Evolutionary conservation across 495 filamentous ascomycete species (phyloP).

Genomic region (Penicillium crystallinum): DNA sequence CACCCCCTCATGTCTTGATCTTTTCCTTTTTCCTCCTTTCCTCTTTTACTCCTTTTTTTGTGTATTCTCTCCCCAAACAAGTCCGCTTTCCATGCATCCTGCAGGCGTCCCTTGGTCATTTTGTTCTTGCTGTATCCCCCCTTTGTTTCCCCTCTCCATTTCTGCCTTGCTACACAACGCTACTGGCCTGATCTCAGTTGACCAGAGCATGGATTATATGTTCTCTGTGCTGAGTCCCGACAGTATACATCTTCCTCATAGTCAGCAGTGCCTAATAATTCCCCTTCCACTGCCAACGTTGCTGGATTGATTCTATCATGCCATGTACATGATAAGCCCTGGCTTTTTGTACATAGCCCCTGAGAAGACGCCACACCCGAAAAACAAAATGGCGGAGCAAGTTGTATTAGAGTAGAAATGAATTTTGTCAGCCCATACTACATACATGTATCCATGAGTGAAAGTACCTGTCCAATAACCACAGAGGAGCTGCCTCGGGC

Average conservation of each 20-base stretch:
- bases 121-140: conserved; percentile 29
- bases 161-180: conserved; percentile 14
- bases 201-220: conserved; percentile 12
- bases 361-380: conserved; percentile 8
- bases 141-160: conserved; percentile 20
- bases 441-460: too few relatives aligned
- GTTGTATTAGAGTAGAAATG: conserved; percentile 5
- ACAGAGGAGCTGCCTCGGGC: background rate
- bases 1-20: conserved; percentile 26
- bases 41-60: conserved; percentile 22
- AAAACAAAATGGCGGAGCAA: conserved; percentile 10
- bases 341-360: conserved; percentile 36
- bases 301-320: conserved; percentile 15
- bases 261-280: conserved; percentile 19
- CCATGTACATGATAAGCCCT: conserved; percentile 31
- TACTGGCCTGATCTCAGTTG: conserved; percentile 7
- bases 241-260: conserved; percentile 10
- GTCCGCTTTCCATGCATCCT: conserved; percentile 39
- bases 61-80: conserved; percentile 30
- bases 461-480: too few relatives aligned
- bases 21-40: conserved; percentile 11
- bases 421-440: background rate
- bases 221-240: conserved; percentile 19
- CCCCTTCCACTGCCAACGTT: conserved; percentile 2
- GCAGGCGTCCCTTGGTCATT: conserved; percentile 44